phyloP scores from a whole-genome alignment of 2,329 filamentous ascomycete species.

The Colletotrichum theobromicola region DNA sequence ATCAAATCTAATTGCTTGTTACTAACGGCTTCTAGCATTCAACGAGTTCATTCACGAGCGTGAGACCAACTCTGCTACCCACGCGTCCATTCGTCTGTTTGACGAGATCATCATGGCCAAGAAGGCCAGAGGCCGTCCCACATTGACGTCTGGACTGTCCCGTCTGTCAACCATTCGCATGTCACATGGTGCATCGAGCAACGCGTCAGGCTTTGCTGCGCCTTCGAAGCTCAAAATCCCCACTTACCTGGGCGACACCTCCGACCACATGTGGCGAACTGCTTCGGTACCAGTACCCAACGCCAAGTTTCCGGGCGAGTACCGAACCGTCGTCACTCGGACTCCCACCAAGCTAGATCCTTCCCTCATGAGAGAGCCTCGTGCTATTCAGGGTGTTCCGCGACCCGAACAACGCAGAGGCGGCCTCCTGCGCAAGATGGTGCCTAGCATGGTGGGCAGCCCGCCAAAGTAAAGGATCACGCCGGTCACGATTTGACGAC shows the following conservation, averaged over 20 bases:
- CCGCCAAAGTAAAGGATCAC: conserved; percentile 31
- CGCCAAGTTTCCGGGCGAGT: conserved; percentile 67
- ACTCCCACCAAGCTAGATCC: conserved; percentile 86
- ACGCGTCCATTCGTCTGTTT: conserved; percentile 76
- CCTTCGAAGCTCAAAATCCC: conserved; percentile 47
- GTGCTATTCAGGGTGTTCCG: conserved; percentile 88
- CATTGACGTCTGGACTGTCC: conserved; percentile 68
- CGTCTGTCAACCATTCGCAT: conserved; percentile 65
- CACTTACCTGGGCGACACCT: conserved; percentile 73
- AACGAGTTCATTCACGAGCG: conserved; percentile 87
- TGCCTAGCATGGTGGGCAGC: conserved; percentile 52
- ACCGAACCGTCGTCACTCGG: conserved; percentile 63
- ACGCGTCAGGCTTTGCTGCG: conserved; percentile 39
- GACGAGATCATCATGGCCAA: conserved; percentile 87
- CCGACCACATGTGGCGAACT: conserved; percentile 81
- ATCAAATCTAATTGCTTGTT: background rate
- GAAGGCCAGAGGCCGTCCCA: conserved; percentile 68
- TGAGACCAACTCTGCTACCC: conserved; percentile 66
- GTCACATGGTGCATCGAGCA: conserved; percentile 55
- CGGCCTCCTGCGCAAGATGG: conserved; percentile 61
- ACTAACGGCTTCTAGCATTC: conserved; percentile 49
- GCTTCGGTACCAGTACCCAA: conserved; percentile 65
- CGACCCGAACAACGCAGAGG: conserved; percentile 58
- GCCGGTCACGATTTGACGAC: conserved; percentile 17
- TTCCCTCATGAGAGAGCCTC: conserved; percentile 88